These are phyloP conservation scores for Echium plantagineum DNA, from an alignment of 257 asterid species.

Conservation along the genomic window DNA sequence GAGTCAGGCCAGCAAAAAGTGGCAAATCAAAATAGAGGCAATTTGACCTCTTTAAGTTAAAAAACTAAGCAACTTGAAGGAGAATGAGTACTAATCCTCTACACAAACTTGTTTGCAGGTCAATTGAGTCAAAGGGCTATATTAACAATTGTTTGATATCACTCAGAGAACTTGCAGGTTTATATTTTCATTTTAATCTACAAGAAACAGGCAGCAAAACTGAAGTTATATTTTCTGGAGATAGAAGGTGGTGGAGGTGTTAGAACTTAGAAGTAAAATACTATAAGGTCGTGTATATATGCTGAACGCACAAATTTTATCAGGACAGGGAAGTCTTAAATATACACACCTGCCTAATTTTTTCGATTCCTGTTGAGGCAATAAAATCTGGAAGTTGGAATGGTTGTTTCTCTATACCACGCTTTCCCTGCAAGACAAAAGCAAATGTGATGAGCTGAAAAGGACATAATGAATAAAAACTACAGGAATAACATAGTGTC, in stretches of 20 bases:
- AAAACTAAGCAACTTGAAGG: background rate
- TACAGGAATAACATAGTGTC: too few relatives aligned
- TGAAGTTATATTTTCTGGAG: background rate
- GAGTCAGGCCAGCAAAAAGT: background rate
- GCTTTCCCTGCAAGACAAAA: slow-evolving; percentile 74
- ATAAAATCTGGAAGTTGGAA: slow-evolving; percentile 96
- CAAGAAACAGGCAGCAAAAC: background rate
- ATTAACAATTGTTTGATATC: background rate
- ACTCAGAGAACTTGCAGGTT: background rate
- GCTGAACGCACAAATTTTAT: background rate
- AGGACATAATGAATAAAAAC: slow-evolving; percentile 1
- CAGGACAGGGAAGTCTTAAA: background rate
- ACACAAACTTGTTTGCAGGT: background rate
- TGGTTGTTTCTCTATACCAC: slow-evolving; percentile 93
- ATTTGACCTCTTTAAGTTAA: background rate
- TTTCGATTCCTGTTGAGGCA: slow-evolving; percentile 99
- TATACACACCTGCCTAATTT: slow-evolving; percentile 85
- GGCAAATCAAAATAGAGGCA: background rate
- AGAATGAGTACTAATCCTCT: background rate
- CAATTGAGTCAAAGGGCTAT: background rate
- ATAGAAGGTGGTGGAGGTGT: background rate
- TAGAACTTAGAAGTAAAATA: background rate
- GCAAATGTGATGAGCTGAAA: slow-evolving; percentile 32
- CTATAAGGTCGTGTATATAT: background rate
- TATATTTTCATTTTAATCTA: too few relatives aligned